Conservation (phyloP, 106 monocot genomes). For the Ottelia alismoides region DNA sequence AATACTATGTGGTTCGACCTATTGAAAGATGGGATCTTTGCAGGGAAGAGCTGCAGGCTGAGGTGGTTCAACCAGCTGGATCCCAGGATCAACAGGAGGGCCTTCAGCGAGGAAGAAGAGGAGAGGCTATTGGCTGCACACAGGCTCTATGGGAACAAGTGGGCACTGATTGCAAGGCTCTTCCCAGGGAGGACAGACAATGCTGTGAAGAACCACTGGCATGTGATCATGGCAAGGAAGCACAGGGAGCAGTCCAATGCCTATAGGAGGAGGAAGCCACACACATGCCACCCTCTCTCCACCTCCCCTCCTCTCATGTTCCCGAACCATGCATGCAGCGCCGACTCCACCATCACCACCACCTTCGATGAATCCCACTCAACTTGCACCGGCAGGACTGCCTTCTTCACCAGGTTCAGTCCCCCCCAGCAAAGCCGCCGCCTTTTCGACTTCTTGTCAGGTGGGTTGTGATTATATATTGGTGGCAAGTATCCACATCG, state of each 20-base stretch:
- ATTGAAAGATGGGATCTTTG: no score
- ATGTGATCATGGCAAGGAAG: slow-evolving; percentile 74
- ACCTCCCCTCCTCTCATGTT: not conserved
- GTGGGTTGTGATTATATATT: no score
- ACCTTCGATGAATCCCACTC: slow-evolving; percentile 19
- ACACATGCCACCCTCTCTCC: slow-evolving; percentile 2
- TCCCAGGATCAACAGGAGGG: slow-evolving; percentile 60
- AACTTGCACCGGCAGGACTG: not conserved
- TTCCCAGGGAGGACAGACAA: slow-evolving; percentile 82
- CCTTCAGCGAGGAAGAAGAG: slow-evolving; percentile 61
- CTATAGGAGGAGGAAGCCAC: slow-evolving; percentile 31
- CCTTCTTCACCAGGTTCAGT: not conserved
- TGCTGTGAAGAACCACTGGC: slow-evolving; percentile 89
- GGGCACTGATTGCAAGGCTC: slow-evolving; percentile 62
- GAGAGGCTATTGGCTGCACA: slow-evolving; percentile 59
- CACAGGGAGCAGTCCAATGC: slow-evolving; percentile 36
- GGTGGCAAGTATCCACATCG: not conserved
- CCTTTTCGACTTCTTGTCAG: not conserved
- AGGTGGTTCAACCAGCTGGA: slow-evolving; percentile 92
- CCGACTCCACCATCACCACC: slow-evolving; percentile 32
- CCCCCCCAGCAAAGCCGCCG: not conserved
- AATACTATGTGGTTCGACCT: not conserved
- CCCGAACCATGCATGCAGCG: slow-evolving; percentile 24
- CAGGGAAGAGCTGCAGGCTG: slow-evolving; percentile 83
- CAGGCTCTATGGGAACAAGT: slow-evolving; percentile 63